phyloP scores from a whole-genome alignment of 805 yeast species.

The Hanseniaspora valbyensis region DNA sequence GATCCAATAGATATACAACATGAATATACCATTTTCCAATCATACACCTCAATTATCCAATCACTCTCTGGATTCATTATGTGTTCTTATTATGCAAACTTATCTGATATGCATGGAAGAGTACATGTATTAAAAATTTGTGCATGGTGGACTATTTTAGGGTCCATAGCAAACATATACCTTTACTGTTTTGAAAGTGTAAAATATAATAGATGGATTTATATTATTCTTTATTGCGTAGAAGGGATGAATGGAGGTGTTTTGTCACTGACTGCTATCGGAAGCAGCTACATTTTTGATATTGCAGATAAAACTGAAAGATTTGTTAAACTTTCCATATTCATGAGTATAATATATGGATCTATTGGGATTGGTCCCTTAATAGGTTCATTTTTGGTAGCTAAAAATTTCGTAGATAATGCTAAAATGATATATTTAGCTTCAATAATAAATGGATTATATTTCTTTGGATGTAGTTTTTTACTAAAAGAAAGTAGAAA shows the following conservation, averaged over 20 bases:
- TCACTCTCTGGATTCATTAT: conserved; percentile 20
- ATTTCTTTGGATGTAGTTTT: conserved; percentile 21
- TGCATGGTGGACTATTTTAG: conserved; percentile 26
- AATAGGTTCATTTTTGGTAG: conserved; percentile 20
- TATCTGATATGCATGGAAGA: conserved; percentile 22
- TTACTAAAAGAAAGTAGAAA: conserved; percentile 52
- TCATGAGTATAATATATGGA: conserved; percentile 22
- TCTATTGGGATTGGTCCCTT: conserved; percentile 23
- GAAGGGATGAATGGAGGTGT: conserved; percentile 22
- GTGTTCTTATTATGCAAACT: conserved; percentile 22
- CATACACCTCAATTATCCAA: conserved; percentile 18
- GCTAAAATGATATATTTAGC: conserved; percentile 8
- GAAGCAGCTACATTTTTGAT: conserved; percentile 23
- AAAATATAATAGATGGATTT: conserved; percentile 12
- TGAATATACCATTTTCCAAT: conserved; percentile 19
- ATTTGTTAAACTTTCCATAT: conserved; percentile 18
- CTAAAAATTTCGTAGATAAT: conserved; percentile 13
- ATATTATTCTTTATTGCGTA: conserved; percentile 17
- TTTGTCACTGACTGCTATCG: conserved; percentile 22
- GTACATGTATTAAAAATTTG: conserved; percentile 20
- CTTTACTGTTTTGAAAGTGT: conserved; percentile 15
- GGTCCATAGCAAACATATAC: conserved; percentile 21
- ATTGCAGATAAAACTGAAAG: conserved; percentile 18
- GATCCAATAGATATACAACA: conserved; percentile 16
- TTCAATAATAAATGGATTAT: conserved; percentile 14